These are phyloP conservation scores for Populus hybrid DNA, from an alignment of 441 rosid species.

Conservation along the genomic window DNA sequence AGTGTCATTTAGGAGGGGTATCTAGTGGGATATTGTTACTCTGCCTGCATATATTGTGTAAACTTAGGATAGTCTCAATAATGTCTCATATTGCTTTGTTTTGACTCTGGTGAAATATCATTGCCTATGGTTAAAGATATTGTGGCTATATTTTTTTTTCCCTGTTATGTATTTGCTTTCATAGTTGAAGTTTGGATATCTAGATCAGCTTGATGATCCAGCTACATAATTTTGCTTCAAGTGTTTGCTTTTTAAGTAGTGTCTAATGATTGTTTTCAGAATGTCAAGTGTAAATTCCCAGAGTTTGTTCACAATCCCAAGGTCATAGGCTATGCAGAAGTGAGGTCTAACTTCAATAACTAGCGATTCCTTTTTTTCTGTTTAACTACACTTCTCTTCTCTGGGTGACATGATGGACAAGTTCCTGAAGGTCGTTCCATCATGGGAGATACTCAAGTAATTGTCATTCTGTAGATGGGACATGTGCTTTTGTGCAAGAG, in stretches of 20 bases:
- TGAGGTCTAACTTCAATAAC: not conserved
- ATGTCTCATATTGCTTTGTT: constrained; percentile 18
- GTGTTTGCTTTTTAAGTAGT: not conserved
- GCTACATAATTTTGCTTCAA: not conserved
- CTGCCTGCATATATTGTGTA: constrained; percentile 29
- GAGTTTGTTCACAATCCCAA: not conserved
- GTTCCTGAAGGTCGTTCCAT: constrained; percentile 8
- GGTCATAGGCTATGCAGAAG: not conserved
- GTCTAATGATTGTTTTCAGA: not conserved
- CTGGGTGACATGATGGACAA: not conserved
- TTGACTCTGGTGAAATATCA: constrained; percentile 13
- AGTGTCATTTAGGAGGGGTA: constrained; percentile 11
- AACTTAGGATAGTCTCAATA: constrained; percentile 18
- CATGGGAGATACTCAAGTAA: not conserved
- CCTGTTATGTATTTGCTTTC: constrained; percentile 1
- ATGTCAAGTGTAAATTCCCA: not conserved
- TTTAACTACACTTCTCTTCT: not conserved
- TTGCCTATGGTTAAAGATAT: constrained; percentile 24
- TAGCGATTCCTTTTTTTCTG: not conserved
- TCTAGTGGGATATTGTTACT: constrained; percentile 13
- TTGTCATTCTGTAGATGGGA: not conserved
- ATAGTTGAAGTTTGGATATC: constrained; percentile 12
- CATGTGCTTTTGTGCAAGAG: not conserved
- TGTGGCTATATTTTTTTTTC: constrained; percentile 1
- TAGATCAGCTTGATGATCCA: constrained; percentile 5